Evolutionary conservation across 805 yeast species (phyloP), one percentile per base, ranked within the genome.

Genomic region (Barnettozyma populi): DNA sequence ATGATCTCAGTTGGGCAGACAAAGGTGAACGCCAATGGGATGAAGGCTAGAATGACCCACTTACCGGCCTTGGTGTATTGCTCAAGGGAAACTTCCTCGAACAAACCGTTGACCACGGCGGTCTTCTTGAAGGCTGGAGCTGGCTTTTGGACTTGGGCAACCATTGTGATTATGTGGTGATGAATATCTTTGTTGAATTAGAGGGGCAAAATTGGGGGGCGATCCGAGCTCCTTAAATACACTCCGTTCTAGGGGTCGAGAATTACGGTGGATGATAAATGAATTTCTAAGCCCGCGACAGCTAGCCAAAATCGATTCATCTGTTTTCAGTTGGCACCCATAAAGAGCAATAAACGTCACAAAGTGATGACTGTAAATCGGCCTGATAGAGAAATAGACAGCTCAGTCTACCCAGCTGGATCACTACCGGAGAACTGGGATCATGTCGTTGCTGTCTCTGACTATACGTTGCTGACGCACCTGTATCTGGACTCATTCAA

Each of bases 1-100:
- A 94, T 84, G 78, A 94, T 90, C 79, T 94, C 98, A 60, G 99
- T 94, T 72, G 99, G 99, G 77, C 99, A 94, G 56, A 94, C 98
- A 62, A 94, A 94, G 52, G 99, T 94, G 90, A 94, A 94, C 45
- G 99, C 99, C 80, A 92, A 77, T 72, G 99, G 99, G 70, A 94
- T 85, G 78, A 94, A 94, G 55, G 95, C 98, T 65, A 94, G 79
- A 57, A 94, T 74, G 60, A 94, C 97, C 96, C 97, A 94, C 75
- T 94, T 88, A 67, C 99, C 99, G 77, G 84, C 84, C 37, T 56
- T 46, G 37, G 57, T 53, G 87, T 84, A 94, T 74, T 88, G 86
- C 65, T 92, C 98, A 62, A 94, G 83, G 52, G 95, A 78, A 62
- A 94, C 79, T 66, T 94, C 97, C 78, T 94, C 98, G 68, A 94